These are phyloP conservation scores for Sclerotinia trifoliorum DNA, from an alignment of 2,329 filamentous ascomycete genomes.

Conservation along the genomic window DNA sequence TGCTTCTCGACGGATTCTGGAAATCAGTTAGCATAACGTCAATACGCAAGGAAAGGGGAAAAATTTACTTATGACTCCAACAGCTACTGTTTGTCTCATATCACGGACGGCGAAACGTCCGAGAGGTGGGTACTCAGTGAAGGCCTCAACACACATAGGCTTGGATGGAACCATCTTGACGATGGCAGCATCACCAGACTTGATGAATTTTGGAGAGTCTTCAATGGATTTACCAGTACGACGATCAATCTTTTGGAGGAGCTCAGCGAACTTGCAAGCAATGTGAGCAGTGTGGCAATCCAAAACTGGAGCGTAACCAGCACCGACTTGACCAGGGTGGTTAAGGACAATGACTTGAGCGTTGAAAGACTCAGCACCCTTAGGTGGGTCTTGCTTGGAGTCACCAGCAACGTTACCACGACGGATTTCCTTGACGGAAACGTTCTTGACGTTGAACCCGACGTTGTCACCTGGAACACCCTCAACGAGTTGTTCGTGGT, in stretches of 20 bases:
- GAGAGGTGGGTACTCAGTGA: constrained; percentile 99
- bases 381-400: constrained; percentile 99
- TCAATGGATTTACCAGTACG: constrained; percentile 99
- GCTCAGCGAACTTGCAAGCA: constrained; percentile 99
- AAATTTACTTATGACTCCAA: not conserved
- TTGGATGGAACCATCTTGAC: constrained; percentile 99
- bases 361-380: constrained; percentile 89
- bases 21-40: too few species aligned
- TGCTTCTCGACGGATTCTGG: constrained; percentile 6
- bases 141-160: constrained; percentile 99
- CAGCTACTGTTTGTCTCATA: not conserved
- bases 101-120: constrained; percentile 90
- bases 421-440: constrained; percentile 99
- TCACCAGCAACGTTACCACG: constrained; percentile 99
- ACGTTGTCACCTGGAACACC: constrained; percentile 99
- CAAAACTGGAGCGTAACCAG: constrained; percentile 97
- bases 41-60: too few species aligned
- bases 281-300: constrained; percentile 99
- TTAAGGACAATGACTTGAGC: constrained; percentile 99
- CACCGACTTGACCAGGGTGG: constrained; percentile 99
- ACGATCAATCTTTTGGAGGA: constrained; percentile 99
- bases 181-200: constrained; percentile 99
- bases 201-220: constrained; percentile 96
- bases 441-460: constrained; percentile 99
- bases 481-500: constrained; percentile 97